Evolutionary conservation across 2,329 filamentous ascomycete genomes (phyloP).

Genomic region (Paracorniculantispora psalliotae): DNA sequence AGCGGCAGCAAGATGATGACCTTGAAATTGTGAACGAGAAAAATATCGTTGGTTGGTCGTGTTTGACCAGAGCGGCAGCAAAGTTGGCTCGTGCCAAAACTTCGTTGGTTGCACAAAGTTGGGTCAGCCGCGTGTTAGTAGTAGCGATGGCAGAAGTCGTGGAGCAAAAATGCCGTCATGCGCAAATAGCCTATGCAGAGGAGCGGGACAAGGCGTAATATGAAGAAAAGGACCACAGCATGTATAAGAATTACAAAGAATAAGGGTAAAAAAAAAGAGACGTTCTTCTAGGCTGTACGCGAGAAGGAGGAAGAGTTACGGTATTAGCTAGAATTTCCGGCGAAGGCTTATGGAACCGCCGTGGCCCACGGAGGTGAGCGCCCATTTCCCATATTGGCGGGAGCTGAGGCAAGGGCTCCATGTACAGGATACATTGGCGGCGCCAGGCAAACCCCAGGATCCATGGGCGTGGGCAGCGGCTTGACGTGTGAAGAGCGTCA

Average conservation of each 20-base stretch:
- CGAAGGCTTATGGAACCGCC: conserved; percentile 9
- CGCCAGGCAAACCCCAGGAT: conserved; percentile 11
- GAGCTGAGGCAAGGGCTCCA: conserved; percentile 6
- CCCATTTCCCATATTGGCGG: conserved; percentile 6
- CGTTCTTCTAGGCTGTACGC: neutral
- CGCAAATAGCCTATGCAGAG: neutral
- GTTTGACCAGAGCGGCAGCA: neutral
- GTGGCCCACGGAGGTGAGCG: neutral
- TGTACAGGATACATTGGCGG: conserved; percentile 10
- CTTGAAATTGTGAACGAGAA: neutral
- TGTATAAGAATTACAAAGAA: neutral
- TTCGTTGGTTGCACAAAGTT: conserved; percentile 5
- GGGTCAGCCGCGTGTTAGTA: conserved; percentile 12
- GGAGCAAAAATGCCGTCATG: neutral
- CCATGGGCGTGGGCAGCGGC: neutral
- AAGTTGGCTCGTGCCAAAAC: conserved; percentile 7
- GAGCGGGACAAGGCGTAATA: neutral
- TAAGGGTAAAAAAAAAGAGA: neutral
- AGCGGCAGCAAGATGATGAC: neutral
- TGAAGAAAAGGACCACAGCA: neutral
- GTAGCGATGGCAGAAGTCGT: neutral
- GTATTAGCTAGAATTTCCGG: conserved; percentile 7
- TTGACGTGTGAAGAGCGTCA: conserved; percentile 7
- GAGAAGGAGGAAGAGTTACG: conserved; percentile 1
- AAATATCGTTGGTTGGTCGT: neutral